Conservation (phyloP, 75 land plant genomes). For the Picea glauca region DNA sequence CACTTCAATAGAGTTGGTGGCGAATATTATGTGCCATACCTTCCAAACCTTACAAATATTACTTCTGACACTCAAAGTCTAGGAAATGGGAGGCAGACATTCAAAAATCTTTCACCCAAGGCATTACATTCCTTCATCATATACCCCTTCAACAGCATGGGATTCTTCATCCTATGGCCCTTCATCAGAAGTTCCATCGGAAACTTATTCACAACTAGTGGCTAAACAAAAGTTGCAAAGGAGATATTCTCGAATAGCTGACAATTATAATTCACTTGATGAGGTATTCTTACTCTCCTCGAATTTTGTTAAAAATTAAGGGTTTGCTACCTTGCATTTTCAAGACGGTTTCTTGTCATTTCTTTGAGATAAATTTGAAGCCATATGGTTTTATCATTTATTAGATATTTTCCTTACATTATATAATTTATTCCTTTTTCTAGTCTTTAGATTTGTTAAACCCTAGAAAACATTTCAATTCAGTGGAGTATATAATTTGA, state of each 20-base stretch:
- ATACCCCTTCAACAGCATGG: neutral
- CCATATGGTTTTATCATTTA: too few species aligned
- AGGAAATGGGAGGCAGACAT: neutral
- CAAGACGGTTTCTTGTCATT: too few species aligned
- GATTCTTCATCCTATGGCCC: neutral
- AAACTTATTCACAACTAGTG: neutral
- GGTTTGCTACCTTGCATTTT: too few species aligned
- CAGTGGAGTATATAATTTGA: too few species aligned
- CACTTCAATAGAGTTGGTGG: neutral
- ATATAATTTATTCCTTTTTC: too few species aligned
- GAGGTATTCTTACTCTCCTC: neutral
- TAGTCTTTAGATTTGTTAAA: too few species aligned
- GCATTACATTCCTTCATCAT: neutral
- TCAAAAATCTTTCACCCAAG: neutral
- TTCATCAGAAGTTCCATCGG: neutral
- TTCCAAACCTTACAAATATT: neutral
- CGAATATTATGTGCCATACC: slow-evolving; percentile 5
- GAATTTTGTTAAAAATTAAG: neutral
- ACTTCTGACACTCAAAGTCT: neutral
- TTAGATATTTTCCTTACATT: too few species aligned
- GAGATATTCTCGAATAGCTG: slow-evolving; percentile 6
- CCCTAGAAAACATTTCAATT: too few species aligned
- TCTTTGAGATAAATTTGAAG: too few species aligned
- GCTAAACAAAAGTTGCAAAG: slow-evolving; percentile 5
- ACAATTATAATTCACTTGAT: slow-evolving; percentile 6